Conservation (phyloP, 208 protist species). For the Leishmania arabica region DNA sequence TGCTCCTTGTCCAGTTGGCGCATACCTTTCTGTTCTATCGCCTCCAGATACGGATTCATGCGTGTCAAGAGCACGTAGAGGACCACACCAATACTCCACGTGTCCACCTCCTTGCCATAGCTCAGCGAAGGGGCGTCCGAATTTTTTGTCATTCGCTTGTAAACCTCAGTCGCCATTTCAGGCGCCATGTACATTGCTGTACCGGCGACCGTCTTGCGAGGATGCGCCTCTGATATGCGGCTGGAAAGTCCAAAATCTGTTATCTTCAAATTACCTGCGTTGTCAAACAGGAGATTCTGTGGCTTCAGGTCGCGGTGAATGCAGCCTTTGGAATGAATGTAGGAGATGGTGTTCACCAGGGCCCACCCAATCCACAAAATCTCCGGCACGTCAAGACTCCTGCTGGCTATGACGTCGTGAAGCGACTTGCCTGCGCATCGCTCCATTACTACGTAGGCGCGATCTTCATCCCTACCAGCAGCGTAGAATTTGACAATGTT, state of each 20-base stretch:
- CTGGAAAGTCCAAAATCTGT: conserved; percentile 92
- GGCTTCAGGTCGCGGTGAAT: conserved; percentile 93
- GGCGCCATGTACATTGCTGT: conserved; percentile 93
- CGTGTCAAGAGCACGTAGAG: conserved; percentile 86
- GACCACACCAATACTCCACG: conserved; percentile 90
- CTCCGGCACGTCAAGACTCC: conserved; percentile 63
- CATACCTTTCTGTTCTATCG: conserved; percentile 59
- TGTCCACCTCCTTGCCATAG: conserved; percentile 89
- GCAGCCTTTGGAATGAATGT: conserved; percentile 86
- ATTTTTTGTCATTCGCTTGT: conserved; percentile 77
- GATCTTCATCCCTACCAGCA: conserved; percentile 70
- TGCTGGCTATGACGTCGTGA: conserved; percentile 73
- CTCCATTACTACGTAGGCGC: conserved; percentile 90
- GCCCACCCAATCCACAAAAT: conserved; percentile 89
- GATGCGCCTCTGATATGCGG: conserved; percentile 72
- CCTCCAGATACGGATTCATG: conserved; percentile 85
- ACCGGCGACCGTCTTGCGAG: conserved; percentile 87
- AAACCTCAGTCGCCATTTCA: conserved; percentile 86
- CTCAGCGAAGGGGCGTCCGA: conserved; percentile 52
- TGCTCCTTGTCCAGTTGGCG: conserved; percentile 66
- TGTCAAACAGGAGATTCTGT: conserved; percentile 92
- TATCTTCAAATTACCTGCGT: conserved; percentile 90
- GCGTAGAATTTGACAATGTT: conserved; percentile 88
- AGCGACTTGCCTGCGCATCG: conserved; percentile 73
- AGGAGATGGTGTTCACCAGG: conserved; percentile 80